These are phyloP conservation scores for Dioscorea zingiberensis DNA, from an alignment of 106 monocot species.

Conservation along the genomic window DNA sequence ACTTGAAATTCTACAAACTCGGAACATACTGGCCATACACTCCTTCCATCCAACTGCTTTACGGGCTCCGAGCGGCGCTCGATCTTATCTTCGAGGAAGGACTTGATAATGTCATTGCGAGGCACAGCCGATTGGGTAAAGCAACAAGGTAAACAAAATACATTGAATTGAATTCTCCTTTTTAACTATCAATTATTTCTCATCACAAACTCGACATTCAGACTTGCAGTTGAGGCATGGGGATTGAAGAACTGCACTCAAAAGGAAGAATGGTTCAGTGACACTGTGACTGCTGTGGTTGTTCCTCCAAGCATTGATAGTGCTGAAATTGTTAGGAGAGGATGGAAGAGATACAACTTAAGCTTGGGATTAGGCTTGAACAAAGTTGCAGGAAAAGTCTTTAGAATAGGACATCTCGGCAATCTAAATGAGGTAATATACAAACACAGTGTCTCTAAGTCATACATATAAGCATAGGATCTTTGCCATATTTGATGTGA, in stretches of 20 bases:
- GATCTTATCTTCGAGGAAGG: slow-evolving; percentile 92
- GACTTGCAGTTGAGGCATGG: slow-evolving; percentile 95
- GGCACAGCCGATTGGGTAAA: slow-evolving; percentile 74
- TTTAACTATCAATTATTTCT: neutral
- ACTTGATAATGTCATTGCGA: slow-evolving; percentile 76
- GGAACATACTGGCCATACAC: slow-evolving; percentile 92
- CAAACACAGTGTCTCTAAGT: too few relatives aligned
- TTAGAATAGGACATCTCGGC: slow-evolving; percentile 89
- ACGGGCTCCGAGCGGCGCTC: slow-evolving; percentile 75
- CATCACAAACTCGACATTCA: slow-evolving; percentile 6
- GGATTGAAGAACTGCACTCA: slow-evolving; percentile 93
- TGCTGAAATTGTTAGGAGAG: slow-evolving; percentile 66
- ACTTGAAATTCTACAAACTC: slow-evolving; percentile 78
- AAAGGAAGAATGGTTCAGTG: slow-evolving; percentile 82
- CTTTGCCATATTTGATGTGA: too few relatives aligned
- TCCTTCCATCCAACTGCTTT: slow-evolving; percentile 84
- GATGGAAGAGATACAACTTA: slow-evolving; percentile 89
- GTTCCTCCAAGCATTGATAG: slow-evolving; percentile 80
- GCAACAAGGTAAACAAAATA: slow-evolving; percentile 55
- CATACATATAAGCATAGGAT: too few relatives aligned
- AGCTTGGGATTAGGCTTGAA: slow-evolving; percentile 88
- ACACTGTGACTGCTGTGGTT: slow-evolving; percentile 85
- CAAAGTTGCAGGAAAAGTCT: slow-evolving; percentile 89
- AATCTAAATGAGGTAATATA: slow-evolving; percentile 79
- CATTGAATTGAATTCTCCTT: neutral